phyloP scores from a whole-genome alignment of 2,329 filamentous ascomycete species.

The Neurospora crassa region DNA sequence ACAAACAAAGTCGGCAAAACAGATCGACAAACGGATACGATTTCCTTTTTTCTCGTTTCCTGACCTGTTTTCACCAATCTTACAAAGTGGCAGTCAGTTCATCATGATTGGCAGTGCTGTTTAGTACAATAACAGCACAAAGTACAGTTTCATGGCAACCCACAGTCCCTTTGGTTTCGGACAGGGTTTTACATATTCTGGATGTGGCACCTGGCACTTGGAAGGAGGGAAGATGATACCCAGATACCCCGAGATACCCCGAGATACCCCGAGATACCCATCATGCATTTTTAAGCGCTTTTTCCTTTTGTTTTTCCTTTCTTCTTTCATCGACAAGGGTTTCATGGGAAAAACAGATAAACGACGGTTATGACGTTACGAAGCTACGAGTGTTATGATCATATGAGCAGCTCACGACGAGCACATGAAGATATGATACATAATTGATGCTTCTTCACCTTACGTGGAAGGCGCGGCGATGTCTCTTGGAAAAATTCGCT shows the following conservation, averaged over 20 bases:
- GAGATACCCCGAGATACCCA: background rate
- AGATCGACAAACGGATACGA: background rate
- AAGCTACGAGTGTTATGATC: background rate
- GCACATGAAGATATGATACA: background rate
- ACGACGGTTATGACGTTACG: background rate
- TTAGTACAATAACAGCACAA: background rate
- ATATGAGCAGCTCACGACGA: background rate
- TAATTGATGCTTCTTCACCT: background rate
- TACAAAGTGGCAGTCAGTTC: background rate
- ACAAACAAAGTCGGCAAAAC: background rate
- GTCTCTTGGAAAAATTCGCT: background rate
- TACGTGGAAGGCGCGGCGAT: too few species aligned
- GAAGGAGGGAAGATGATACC: background rate
- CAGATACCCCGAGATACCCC: background rate
- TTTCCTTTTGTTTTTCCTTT: background rate
- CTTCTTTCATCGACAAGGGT: background rate
- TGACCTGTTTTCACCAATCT: background rate
- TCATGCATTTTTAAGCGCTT: background rate
- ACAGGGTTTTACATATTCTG: background rate
- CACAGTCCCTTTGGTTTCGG: background rate
- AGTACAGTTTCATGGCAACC: background rate
- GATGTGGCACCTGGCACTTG: background rate
- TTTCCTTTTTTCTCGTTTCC: background rate
- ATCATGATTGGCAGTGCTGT: background rate
- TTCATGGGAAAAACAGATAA: background rate